Percentiles rank a stretch among this genome's conserved stretches.
Conservation (phyloP, 495 filamentous ascomycete genomes). For the Aspergillus nanangensis region DNA sequence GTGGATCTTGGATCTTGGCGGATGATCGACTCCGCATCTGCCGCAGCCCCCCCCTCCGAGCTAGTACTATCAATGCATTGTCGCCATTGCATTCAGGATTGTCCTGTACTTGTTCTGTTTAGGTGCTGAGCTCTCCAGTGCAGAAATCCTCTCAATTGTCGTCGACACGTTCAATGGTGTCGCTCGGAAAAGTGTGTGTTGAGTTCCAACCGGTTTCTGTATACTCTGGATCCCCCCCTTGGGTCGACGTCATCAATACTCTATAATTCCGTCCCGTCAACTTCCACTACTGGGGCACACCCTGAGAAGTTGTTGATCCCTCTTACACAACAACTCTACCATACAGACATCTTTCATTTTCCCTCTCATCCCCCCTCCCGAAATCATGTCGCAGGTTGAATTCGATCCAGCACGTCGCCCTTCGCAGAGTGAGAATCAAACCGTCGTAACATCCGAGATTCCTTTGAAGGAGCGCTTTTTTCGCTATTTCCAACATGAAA, state of each 20-base stretch:
- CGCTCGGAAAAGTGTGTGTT: not conserved
- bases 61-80: not conserved
- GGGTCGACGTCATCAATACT: slow-evolving; percentile 23
- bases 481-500: too few relatives aligned
- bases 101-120: not conserved
- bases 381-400: slow-evolving; percentile 30
- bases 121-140: not conserved
- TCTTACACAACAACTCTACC: not conserved
- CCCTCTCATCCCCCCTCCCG: not conserved
- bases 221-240: slow-evolving; percentile 1
- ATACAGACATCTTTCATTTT: not conserved
- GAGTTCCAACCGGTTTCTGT: not conserved
- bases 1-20: slow-evolving; percentile 2
- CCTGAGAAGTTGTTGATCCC: not conserved
- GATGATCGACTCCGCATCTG: slow-evolving; percentile 6
- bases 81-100: not conserved
- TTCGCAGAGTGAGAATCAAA: slow-evolving; percentile 37
- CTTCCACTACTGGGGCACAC: not conserved
- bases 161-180: not conserved
- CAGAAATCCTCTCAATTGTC: not conserved
- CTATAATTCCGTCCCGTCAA: not conserved
- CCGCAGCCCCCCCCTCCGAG: not conserved
- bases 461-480: too few relatives aligned
- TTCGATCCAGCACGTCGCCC: slow-evolving; percentile 27
- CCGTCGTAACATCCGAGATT: slow-evolving; percentile 36